phyloP scores from a whole-genome alignment of 2,329 filamentous ascomycete genomes.

The Penicillium sp. region DNA sequence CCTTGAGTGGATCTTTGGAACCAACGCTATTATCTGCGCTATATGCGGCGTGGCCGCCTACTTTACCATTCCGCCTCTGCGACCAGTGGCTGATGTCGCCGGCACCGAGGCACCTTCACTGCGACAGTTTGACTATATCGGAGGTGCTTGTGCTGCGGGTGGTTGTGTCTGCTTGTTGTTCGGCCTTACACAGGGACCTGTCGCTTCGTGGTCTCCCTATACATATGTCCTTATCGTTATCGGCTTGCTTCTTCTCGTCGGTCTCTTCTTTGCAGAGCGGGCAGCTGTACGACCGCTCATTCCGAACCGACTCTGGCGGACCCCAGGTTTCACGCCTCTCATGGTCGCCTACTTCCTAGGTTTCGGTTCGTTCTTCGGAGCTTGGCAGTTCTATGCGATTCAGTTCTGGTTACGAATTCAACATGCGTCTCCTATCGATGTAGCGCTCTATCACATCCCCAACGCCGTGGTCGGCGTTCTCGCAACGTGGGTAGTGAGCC shows the following conservation, averaged over 20 bases:
- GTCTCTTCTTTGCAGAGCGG: conserved; percentile 48
- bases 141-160: conserved; percentile 46
- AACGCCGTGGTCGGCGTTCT: conserved; percentile 46
- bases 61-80: conserved; percentile 39
- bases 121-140: conserved; percentile 37
- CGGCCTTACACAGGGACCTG: conserved; percentile 52
- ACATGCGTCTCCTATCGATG: conserved; percentile 37
- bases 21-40: conserved; percentile 40
- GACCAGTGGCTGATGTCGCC: conserved; percentile 27
- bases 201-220: conserved; percentile 49
- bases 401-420: conserved; percentile 42
- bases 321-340: conserved; percentile 42
- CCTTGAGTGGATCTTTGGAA: conserved; percentile 45
- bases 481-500: conserved; percentile 46
- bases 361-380: conserved; percentile 44
- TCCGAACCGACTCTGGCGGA: conserved; percentile 43
- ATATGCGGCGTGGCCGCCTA: conserved; percentile 38
- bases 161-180: conserved; percentile 55
- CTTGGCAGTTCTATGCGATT: conserved; percentile 40
- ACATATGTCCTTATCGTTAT: conserved; percentile 47
- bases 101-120: conserved; percentile 29
- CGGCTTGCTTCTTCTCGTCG: conserved; percentile 44
- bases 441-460: conserved; percentile 45
- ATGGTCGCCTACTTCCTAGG: conserved; percentile 45
- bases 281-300: conserved; percentile 45